Evolutionary conservation across 2,329 filamentous ascomycete genomes (phyloP), one percentile per base, ranked within the genome.

Genomic region (Chrysosporium keratinophilum): DNA sequence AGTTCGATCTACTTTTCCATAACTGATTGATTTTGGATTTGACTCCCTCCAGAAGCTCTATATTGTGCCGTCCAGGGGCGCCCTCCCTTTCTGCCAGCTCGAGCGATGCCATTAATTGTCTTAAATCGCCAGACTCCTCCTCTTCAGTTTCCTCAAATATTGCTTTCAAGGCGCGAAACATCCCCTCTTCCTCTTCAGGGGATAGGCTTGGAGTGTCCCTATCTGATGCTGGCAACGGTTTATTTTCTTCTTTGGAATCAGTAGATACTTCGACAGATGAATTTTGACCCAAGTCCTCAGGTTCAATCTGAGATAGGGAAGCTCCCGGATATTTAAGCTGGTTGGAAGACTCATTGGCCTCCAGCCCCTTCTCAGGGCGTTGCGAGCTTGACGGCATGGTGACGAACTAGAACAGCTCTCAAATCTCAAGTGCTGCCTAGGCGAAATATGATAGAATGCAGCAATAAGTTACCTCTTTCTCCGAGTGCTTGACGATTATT

Each of bases 1-100:
- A 65, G 5, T 59, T 57, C 1, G 70, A 73, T 45, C 62, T 62
- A 54, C 61, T 65, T 47, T 60, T 57, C 70, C 69, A 72, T 17
- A 74, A 59, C 50, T 65, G 62, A 40, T 63, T 57, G 45, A 74
- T 56, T 28, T 64, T 64, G 17, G 55, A 51, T 51, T 57, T 61
- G 14, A 68, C 65, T 15, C 52, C 62, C 50, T 63, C 57, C 40
- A 71, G 55, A 31, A 59, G 48, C 9, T 62, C 56, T 5, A 57
- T 39, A 57, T 61, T 59, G 46, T 58, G 61, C 17, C 40, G 49
- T 9, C 61, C 63, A n/a, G 54, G 56, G n/a, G 55, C 54, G 23
- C 59, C 50, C 54, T 62, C 61, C 46, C 58, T 58, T 55, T 66
- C 62, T n/a, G 59, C 62, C 45, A 61, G 56, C 40, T 67, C 63